Base-by-base conservation (phyloP, 768 basidiomycete species). In the Phaffia australis region DNA sequence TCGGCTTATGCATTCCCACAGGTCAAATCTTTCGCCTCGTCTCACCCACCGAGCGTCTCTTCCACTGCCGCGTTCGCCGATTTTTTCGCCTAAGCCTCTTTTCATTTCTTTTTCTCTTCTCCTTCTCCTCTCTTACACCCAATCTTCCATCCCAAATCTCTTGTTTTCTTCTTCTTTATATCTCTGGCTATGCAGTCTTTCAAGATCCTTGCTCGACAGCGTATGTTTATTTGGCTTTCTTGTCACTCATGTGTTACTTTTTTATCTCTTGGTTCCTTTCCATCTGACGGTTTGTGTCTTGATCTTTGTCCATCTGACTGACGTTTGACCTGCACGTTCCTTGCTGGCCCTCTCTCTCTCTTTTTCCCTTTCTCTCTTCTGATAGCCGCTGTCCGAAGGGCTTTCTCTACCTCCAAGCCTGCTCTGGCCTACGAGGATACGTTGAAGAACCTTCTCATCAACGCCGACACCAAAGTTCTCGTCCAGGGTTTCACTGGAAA, bases 401-500 rank as follows among this genome's bases (percentile, higher is more conserved):
- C 63, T n/a, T 63, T 69, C 62, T 23, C 67, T 11, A 64, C 67
- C 21, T 69, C 67, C 35, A 64, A 42, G 56, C 56, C 67, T 27
- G 35, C 56, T 46, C n/a, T 32, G 5, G 61, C 32, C 29, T 69
- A 69, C 57, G 67, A 63, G 32, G 63, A 64, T 51, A 69, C 67
- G 15, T 58, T 69, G 51, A 69, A 69, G 62, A 69, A 69, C 67
- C 63, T 69, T 8, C 67, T 69, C 62, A 69, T 69, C 58, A 64
- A 69, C 63, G 67, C 67, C 48, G 89, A 98, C 77, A 95, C 95
- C 71, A 92, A 85, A 78, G 94, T 99, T 55, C 79, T 85, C 70
- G 91, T 86, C 77, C 95, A 91, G 78, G 79, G 79, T 4, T 84
- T 92, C 72, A 97, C 92, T 16, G 93, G 93, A 75, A 97, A 95